A percentile compares a stretch with the other conserved stretches of the same genome.
These are phyloP conservation scores for Pilasporangium apinafurcum DNA, from an alignment of 352 stramenopile genomes.

Conservation along the genomic window DNA sequence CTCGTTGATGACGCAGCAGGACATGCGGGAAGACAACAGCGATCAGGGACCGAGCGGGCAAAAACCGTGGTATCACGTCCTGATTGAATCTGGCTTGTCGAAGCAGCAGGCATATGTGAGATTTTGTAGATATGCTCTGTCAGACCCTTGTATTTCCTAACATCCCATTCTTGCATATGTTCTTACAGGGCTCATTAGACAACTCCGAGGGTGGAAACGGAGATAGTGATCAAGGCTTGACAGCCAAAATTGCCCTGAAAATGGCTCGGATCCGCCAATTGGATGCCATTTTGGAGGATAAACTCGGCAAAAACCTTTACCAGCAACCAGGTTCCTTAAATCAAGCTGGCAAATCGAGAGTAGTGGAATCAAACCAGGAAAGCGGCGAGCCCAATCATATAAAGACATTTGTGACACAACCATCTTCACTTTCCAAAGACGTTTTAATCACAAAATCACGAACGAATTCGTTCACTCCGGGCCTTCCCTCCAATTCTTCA, in stretches of 20 bases:
- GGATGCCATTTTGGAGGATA: constrained; percentile 52
- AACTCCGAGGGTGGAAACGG: constrained; percentile 21
- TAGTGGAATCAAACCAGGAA: no score
- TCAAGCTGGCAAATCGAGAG: no score
- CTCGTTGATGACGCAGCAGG: constrained; percentile 54
- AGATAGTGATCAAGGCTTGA: constrained; percentile 18
- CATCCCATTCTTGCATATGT: neutral
- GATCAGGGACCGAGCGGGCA: constrained; percentile 4
- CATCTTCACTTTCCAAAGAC: no score
- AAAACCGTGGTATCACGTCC: constrained; percentile 49
- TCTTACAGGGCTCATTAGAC: constrained; percentile 31
- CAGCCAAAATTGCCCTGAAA: constrained; percentile 67
- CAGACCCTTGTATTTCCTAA: neutral
- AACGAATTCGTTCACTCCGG: no score
- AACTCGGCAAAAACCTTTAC: constrained; percentile 59
- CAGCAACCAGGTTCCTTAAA: constrained; percentile 1
- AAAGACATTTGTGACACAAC: constrained; percentile 18
- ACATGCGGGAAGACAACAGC: constrained; percentile 22
- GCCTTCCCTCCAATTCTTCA: no score
- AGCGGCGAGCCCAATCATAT: no score
- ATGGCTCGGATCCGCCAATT: constrained; percentile 58
- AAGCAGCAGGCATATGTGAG: constrained; percentile 66
- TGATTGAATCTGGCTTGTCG: constrained; percentile 52
- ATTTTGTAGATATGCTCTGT: no score
- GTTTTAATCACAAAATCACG: neutral